These are phyloP conservation scores for Cercospora citrullina DNA, from an alignment of 2,329 filamentous ascomycete genomes.

Conservation along the genomic window DNA sequence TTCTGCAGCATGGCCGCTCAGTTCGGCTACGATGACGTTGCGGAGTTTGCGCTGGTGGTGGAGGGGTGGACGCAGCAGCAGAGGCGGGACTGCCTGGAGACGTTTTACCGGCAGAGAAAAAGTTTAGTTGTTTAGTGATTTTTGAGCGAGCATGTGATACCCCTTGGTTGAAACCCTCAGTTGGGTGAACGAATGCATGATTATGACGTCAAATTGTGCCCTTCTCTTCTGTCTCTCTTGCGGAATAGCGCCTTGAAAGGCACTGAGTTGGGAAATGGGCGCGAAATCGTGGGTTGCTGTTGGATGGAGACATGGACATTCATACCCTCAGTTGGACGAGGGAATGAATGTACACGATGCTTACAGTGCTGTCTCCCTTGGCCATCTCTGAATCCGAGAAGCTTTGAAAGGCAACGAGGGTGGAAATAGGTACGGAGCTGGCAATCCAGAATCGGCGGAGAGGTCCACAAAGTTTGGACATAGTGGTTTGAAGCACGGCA, in stretches of 20 bases:
- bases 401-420: neutral
- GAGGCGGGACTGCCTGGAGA: slow-evolving; percentile 72
- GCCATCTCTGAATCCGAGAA: neutral
- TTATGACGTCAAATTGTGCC: neutral
- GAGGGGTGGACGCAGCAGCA: slow-evolving; percentile 87
- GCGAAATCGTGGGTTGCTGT: neutral
- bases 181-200: neutral
- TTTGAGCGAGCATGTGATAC: neutral
- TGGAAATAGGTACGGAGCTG: neutral
- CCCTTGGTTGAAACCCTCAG: neutral
- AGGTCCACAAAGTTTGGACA: neutral
- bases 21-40: slow-evolving; percentile 73
- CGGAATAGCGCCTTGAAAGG: neutral
- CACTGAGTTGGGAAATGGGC: neutral
- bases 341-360: too few species aligned
- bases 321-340: neutral
- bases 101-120: slow-evolving; percentile 68
- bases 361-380: too few species aligned
- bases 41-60: slow-evolving; percentile 85
- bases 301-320: neutral
- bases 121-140: neutral
- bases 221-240: neutral
- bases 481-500: neutral
- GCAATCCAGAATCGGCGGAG: neutral
- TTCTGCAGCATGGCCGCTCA: slow-evolving; percentile 86